Base-by-base conservation (phyloP, 306 rosid species). In the Rosa chinensis region DNA sequence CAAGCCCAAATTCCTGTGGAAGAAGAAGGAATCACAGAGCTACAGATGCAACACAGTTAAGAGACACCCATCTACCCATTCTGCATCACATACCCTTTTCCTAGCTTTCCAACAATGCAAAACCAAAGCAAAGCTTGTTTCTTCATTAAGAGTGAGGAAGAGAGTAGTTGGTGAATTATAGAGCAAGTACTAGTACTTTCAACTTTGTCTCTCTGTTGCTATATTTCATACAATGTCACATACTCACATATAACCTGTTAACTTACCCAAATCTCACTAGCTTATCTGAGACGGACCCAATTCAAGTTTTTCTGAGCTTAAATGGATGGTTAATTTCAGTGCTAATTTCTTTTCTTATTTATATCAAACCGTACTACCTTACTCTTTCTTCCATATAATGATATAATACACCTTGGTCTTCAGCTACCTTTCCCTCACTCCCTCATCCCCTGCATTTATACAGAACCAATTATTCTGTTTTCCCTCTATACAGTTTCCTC, bases 341-440 rank as follows among this genome's bases (percentile, higher is more conserved):
- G 82, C 58, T 43, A 59, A 21, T 82, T 73, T 25, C 28, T 25
- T 25, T 77, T 83, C 76, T 84, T 88, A 86, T 85, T 85, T 85
- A 86, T 88, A 72, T 84, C 87, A 77, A 78, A 77, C 21, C 79
- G 86, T 80, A 74, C 84, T 50, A 66, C 87, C 90, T 83, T n/a
- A 56, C 75, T 35, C 85, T 32, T 32, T 32, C 78, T 64, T 5
- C 47, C 47, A 66, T 66, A 66, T 66, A 37, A 75, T 32, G 50
- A 66, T 66, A 66, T 66, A 37, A 75, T 32, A 56, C 83, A 66
- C 71, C 40, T 82, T 80, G 73, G 73, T 50, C 86, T 62, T 85
- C 82, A 62, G 78, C 61, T 40, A 14, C 71, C 78, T 74, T 81
- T 52, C 80, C 70, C 45, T 55, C 81, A 67, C 72, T 83, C 86